Conservation (phyloP, 73 alveolate species). For the Strombidium stylifer region DNA sequence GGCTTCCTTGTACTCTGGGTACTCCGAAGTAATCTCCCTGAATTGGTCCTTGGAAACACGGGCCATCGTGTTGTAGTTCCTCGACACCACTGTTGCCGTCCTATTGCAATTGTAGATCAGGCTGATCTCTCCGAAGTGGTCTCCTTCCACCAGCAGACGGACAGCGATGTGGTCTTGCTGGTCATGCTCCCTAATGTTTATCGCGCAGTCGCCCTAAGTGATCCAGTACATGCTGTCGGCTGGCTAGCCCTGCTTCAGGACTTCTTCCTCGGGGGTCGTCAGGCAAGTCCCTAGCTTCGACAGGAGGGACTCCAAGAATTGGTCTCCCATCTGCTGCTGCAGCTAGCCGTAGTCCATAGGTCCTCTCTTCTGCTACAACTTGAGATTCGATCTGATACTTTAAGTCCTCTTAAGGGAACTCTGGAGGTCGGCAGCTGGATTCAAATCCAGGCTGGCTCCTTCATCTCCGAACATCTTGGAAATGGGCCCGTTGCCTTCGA, state of each 20-base stretch:
- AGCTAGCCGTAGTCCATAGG: too few relatives aligned
- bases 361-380: too few relatives aligned
- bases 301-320: too few relatives aligned
- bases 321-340: too few relatives aligned
- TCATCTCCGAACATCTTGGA: background rate
- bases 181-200: slow-evolving; percentile 16
- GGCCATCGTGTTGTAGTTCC: slow-evolving; percentile 49
- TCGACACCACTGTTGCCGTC: slow-evolving; percentile 48
- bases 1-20: slow-evolving; percentile 26
- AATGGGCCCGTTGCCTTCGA: background rate
- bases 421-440: too few relatives aligned
- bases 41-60: slow-evolving; percentile 9
- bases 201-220: slow-evolving; percentile 51
- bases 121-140: slow-evolving; percentile 53
- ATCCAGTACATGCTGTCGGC: slow-evolving; percentile 39
- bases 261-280: slow-evolving; percentile 34
- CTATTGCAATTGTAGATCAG: slow-evolving; percentile 51
- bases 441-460: background rate
- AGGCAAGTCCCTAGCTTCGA: slow-evolving; percentile 15
- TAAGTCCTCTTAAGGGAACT: background rate
- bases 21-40: slow-evolving; percentile 25
- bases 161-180: background rate
- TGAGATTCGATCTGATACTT: too few relatives aligned
- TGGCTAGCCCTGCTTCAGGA: background rate
- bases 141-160: slow-evolving; percentile 26